Base-by-base conservation (phyloP, 192 early-diverging fungal genomes). In the Podila epicladia region DNA sequence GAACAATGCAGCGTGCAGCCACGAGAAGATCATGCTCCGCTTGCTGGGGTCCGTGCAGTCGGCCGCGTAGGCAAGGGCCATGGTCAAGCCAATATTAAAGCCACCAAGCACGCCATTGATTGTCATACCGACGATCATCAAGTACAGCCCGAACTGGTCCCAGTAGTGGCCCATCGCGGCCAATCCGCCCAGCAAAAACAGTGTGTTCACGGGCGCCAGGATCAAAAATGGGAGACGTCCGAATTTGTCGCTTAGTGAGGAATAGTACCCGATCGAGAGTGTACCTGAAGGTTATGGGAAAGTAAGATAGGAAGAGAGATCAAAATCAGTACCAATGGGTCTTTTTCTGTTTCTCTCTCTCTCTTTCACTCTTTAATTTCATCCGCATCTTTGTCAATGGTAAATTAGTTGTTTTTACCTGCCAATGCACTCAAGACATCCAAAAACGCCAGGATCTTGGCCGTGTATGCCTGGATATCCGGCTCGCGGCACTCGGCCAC, bases 231-330 rank as follows among this genome's bases (percentile, higher is more conserved):
- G 68, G 22, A 65, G 3, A 3, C 77, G 77, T 5, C 77, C 77
- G 32, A 64, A 57, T 31, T 69, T 80, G 49, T 80, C 77, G 28
- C 77, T 80, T 48, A 80, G 31, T 24, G 77, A 80, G 3, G 71
- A 20, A 29, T 69, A 80, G 22, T 80, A 80, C 53, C 77, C 77
- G 31, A 73, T 65, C 20, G 71, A 59, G 2, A 80, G 55, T 7
- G 59, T 60, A 17, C 66, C 77, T 80, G n/a, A 9, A 1, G 5
- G n/a, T 31, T 13, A 41, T 33, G 9, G n/a, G 32, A 3, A 26
- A 29, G 26, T 31, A 33, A 33, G 33, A 0, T 33, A 33, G 33
- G 1, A 33, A 33, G 6, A 29, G 1, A 33, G 33, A 33, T 33
- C 33, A 33, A 33, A 33, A 33, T 6, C 3, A 33, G 6, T 6